Percentiles rank a stretch among this genome's conserved stretches.
phyloP scores from a whole-genome alignment of 805 yeast genomes.

The Pichia rugopelliculosa region DNA sequence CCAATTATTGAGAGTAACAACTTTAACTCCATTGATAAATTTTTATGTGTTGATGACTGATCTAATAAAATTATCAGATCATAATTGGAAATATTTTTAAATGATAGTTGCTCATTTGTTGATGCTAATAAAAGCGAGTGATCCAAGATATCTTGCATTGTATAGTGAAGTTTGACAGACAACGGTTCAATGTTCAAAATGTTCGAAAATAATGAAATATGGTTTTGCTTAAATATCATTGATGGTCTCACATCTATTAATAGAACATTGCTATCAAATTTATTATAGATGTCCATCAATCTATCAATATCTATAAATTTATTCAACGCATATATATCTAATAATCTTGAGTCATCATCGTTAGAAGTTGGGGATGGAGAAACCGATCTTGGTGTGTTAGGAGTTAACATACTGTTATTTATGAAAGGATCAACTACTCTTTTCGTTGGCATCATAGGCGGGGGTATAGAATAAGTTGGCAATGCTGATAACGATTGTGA shows the following conservation, averaged over 20 bases:
- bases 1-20: constrained; percentile 33
- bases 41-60: constrained; percentile 25
- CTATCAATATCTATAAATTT: constrained; percentile 8
- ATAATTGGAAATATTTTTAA: constrained; percentile 45
- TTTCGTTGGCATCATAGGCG: background rate
- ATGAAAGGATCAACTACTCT: background rate
- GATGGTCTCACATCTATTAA: constrained; percentile 66
- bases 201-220: constrained; percentile 47
- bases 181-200: constrained; percentile 74
- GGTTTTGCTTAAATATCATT: constrained; percentile 52
- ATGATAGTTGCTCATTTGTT: constrained; percentile 44
- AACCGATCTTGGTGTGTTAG: background rate
- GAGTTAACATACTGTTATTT: background rate
- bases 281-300: constrained; percentile 20
- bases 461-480: background rate
- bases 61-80: constrained; percentile 66
- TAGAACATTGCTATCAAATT: constrained; percentile 34
- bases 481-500: background rate
- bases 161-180: constrained; percentile 40
- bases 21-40: constrained; percentile 18
- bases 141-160: constrained; percentile 61
- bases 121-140: constrained; percentile 52
- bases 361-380: background rate
- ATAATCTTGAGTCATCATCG: background rate
- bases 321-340: background rate